phyloP scores from a whole-genome alignment of 768 basidiomycete genomes.

The Mycena belliarum region DNA sequence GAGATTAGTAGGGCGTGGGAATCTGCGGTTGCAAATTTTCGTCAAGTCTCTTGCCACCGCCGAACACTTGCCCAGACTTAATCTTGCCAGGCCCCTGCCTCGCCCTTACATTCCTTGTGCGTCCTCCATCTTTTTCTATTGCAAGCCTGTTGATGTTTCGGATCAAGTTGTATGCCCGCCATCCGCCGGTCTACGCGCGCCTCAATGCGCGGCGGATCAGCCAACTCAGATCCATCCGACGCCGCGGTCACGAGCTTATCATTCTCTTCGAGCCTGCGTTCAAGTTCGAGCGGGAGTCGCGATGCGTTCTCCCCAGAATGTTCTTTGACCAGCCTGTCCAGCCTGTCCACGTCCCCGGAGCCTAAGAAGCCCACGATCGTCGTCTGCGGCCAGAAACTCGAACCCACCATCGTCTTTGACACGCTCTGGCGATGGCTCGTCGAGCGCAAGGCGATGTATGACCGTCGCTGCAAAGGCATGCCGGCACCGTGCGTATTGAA shows the following conservation, averaged over 20 bases:
- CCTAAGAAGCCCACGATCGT: neutral
- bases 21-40: too few relatives aligned
- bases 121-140: neutral
- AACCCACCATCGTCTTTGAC: conserved; percentile 56
- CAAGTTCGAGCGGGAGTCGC: neutral
- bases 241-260: neutral
- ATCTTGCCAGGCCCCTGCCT: too few relatives aligned
- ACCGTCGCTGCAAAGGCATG: conserved; percentile 49
- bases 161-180: conserved; percentile 1
- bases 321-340: neutral
- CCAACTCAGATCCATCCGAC: neutral
- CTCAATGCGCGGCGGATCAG: neutral
- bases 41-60: too few relatives aligned
- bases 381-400: conserved; percentile 33
- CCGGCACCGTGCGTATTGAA: conserved; percentile 52
- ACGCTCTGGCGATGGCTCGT: conserved; percentile 61
- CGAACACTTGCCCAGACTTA: too few relatives aligned
- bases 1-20: too few relatives aligned
- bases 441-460: conserved; percentile 59
- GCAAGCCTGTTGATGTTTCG: neutral
- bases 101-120: too few relatives aligned
- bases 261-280: neutral
- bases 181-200: neutral
- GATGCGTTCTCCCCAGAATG: conserved; percentile 4
- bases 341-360: conserved; percentile 1